Evolutionary conservation across 2,329 filamentous ascomycete genomes (phyloP).

Genomic region (Colletotrichum higginsianum): DNA sequence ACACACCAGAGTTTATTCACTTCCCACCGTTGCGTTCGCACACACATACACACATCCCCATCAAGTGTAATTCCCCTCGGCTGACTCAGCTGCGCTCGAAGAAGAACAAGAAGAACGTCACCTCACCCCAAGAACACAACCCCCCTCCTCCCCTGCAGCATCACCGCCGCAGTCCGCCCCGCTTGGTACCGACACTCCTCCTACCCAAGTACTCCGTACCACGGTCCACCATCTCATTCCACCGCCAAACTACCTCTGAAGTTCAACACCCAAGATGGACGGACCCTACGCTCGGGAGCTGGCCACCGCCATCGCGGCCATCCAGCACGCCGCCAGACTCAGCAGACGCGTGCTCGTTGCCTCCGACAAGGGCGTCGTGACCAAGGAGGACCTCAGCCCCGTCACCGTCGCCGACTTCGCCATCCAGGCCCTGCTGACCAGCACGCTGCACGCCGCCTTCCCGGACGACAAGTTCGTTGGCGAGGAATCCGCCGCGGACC

Average conservation of each 20-base stretch:
- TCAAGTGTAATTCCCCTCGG: no score
- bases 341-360: slow-evolving; percentile 64
- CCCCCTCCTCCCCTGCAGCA: neutral
- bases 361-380: slow-evolving; percentile 64
- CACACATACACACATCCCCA: neutral
- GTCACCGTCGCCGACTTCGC: slow-evolving; percentile 74
- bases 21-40: no score
- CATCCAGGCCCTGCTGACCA: slow-evolving; percentile 69
- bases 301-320: slow-evolving; percentile 57
- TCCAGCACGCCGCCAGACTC: slow-evolving; percentile 63
- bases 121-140: neutral
- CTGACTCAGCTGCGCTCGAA: slow-evolving; percentile 2
- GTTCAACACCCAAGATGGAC: slow-evolving; percentile 53
- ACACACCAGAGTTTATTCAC: neutral
- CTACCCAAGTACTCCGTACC: neutral
- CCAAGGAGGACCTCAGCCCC: slow-evolving; percentile 69
- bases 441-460: slow-evolving; percentile 65
- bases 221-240: neutral
- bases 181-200: neutral
- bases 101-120: no score
- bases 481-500: slow-evolving; percentile 67
- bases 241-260: neutral
- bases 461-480: slow-evolving; percentile 68
- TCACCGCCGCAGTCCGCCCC: slow-evolving; percentile 1
- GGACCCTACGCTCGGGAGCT: slow-evolving; percentile 60